Base-by-base conservation (phyloP, 2,329 filamentous ascomycete species). In the Didymella arachidicola region DNA sequence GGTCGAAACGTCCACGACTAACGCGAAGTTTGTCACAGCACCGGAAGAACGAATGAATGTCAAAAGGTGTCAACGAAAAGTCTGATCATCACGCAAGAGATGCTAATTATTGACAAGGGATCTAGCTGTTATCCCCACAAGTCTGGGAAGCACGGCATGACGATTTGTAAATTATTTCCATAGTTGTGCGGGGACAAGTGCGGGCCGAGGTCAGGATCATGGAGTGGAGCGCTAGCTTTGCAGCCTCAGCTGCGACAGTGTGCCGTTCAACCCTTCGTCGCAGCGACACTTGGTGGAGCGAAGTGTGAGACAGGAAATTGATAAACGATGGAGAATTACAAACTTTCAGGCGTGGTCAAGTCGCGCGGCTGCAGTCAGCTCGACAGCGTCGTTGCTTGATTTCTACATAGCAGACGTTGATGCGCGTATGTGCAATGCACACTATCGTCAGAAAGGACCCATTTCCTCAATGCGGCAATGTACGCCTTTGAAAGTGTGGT, bases 181-280 rank as follows among this genome's bases (percentile, higher is more conserved):
- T 22, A 22, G 58, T 53, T 34, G 50, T 66, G 66, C 68, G 69
- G 71, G 68, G 68, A 71, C 60, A 51, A 27, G 10, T 32, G 54
- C 36, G 45, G 66, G 57, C 70, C 71, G 70, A 74, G 70, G 70
- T 72, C 66, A 65, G 53, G 49, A 60, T 54, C 38, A 36, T 45
- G 41, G 26, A 54, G 45, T 47, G 7, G 26, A 30, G 39, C 39
- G 41, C 50, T 59, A 59, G 41, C 16, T 43, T 38, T 39, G n/a
- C 11, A 52, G 29, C 41, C 18, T 41, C 38, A 25, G 12, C 38
- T 41, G 19, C 38, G 38, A 7, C 19, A 22, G 11, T 41, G 10
- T 11, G 19, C 38, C 38, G 2, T 41, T 41, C 4, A 25, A 11
- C 10, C 6, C 12, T 41, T 6, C 8, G 18, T 18, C 11, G 25